These are phyloP conservation scores for Sclerotinia sclerotiorum DNA, from an alignment of 2,329 filamentous ascomycete species.

Conservation along the genomic window DNA sequence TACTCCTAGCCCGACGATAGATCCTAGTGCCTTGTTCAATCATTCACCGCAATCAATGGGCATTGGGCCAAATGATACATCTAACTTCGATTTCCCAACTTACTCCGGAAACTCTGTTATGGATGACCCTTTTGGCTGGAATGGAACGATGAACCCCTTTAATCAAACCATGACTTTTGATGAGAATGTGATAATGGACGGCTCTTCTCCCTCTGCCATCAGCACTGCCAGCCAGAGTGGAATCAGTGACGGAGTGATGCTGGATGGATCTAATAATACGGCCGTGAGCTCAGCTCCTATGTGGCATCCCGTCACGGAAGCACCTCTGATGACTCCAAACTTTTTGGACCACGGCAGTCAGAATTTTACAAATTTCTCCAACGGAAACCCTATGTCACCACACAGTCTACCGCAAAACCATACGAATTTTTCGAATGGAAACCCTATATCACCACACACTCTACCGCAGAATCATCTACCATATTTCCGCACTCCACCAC, in stretches of 20 bases:
- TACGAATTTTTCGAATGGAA: conserved; percentile 70
- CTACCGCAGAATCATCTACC: conserved; percentile 71
- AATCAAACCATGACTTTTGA: conserved; percentile 67
- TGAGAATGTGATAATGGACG: conserved; percentile 83
- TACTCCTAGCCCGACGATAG: conserved; percentile 67
- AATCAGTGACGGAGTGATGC: conserved; percentile 80
- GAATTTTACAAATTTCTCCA: conserved; percentile 75
- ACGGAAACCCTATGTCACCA: conserved; percentile 71
- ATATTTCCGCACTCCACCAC: conserved; percentile 76
- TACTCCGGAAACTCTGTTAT: conserved; percentile 58
- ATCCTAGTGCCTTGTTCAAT: conserved; percentile 74
- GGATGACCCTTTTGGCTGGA: conserved; percentile 84
- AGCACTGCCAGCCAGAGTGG: conserved; percentile 92
- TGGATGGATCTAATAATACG: conserved; percentile 73
- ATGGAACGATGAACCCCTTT: conserved; percentile 59
- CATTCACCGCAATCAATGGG: conserved; percentile 70
- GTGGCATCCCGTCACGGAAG: conserved; percentile 71
- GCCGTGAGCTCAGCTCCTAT: conserved; percentile 56
- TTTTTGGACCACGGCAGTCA: conserved; percentile 72
- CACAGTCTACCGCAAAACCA: conserved; percentile 55
- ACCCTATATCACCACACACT: conserved; percentile 63
- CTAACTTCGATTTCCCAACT: conserved; percentile 56
- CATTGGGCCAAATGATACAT: conserved; percentile 62
- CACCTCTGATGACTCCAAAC: conserved; percentile 63
- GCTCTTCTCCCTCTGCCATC: conserved; percentile 92